Conservation (phyloP, 2,329 filamentous ascomycete genomes). For the Talaromyces piceae region DNA sequence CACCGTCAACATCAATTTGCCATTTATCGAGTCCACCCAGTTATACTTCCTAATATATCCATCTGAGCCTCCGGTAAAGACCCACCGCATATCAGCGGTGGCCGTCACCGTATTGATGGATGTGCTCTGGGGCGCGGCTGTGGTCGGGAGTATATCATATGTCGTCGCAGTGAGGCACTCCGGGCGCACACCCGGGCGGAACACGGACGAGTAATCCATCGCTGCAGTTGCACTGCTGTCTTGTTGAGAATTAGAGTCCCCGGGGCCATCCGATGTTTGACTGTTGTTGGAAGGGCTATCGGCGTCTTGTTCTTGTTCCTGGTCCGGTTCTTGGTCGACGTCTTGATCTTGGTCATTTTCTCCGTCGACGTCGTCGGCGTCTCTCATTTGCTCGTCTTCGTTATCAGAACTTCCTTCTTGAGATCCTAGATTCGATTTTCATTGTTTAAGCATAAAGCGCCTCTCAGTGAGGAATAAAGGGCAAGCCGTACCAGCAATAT, state of each 20-base stretch:
- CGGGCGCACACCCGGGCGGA: constrained; percentile 59
- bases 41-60: constrained; percentile 97
- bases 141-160: constrained; percentile 95
- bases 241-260: constrained; percentile 28
- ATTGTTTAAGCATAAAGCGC: constrained; percentile 1
- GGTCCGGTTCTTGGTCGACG: constrained; percentile 28
- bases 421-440: constrained; percentile 27
- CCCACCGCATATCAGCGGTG: constrained; percentile 90
- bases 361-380: constrained; percentile 26
- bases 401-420: constrained; percentile 44
- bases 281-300: constrained; percentile 35
- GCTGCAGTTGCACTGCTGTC: constrained; percentile 39
- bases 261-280: constrained; percentile 31
- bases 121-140: constrained; percentile 90
- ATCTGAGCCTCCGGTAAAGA: constrained; percentile 88
- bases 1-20: constrained; percentile 85
- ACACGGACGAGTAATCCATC: constrained; percentile 32
- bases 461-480: neutral
- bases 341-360: constrained; percentile 34
- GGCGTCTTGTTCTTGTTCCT: constrained; percentile 26
- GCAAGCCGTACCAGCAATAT: constrained; percentile 9
- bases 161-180: constrained; percentile 71
- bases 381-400: constrained; percentile 40
- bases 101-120: constrained; percentile 89
- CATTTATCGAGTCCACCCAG: constrained; percentile 89